These are phyloP conservation scores for Pseudisothecium myosuroides DNA, from an alignment of 225 moss, liverwort and hornwort genomes.

Conservation along the genomic window DNA sequence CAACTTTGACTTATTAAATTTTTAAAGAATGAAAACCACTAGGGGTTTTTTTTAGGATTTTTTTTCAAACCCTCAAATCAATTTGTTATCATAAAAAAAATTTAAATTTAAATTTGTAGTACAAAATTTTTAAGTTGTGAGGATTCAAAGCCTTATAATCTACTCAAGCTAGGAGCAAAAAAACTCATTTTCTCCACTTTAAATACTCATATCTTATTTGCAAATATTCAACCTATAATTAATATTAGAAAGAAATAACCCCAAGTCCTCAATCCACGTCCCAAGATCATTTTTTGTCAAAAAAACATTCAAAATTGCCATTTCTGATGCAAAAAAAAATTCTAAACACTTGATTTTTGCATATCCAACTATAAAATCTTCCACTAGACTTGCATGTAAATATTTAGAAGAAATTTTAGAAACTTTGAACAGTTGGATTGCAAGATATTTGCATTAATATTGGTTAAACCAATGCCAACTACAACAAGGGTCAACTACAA, in stretches of 20 bases:
- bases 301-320: background rate
- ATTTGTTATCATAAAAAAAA: too few relatives aligned
- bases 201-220: too few relatives aligned
- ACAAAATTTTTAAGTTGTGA: too few relatives aligned
- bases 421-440: background rate
- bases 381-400: background rate
- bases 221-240: background rate
- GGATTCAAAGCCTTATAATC: too few relatives aligned
- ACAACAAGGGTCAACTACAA: too few relatives aligned
- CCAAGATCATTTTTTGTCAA: background rate
- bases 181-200: too few relatives aligned
- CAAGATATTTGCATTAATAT: background rate
- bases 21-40: too few relatives aligned
- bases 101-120: too few relatives aligned
- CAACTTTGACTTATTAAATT: too few relatives aligned
- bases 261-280: rapidly evolving
- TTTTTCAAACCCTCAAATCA: too few relatives aligned
- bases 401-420: background rate
- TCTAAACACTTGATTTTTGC: background rate
- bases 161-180: too few relatives aligned
- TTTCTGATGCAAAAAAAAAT: background rate
- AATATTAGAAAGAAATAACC: background rate
- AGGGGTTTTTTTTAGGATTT: too few relatives aligned
- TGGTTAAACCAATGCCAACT: background rate
- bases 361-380: background rate